phyloP scores from a whole-genome alignment of 495 filamentous ascomycete genomes.

The Arthonia radiata region DNA sequence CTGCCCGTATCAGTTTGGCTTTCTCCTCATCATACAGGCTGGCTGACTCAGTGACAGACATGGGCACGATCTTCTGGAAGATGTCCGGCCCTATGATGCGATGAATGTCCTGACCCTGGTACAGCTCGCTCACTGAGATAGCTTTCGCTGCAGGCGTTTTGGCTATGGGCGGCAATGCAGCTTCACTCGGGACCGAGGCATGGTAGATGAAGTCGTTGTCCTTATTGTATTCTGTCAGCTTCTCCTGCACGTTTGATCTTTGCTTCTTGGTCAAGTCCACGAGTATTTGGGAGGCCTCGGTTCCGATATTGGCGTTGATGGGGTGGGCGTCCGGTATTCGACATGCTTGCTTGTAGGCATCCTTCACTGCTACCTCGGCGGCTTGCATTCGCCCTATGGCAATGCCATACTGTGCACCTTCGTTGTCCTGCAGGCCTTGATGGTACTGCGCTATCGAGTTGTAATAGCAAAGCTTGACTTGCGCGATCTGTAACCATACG shows the following conservation, averaged over 20 bases:
- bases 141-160: constrained; percentile 95
- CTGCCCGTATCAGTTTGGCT: constrained; percentile 79
- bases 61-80: constrained; percentile 87
- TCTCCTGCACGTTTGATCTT: constrained; percentile 53
- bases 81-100: constrained; percentile 91
- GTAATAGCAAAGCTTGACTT: no score
- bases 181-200: constrained; percentile 67
- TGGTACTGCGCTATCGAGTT: constrained; percentile 83
- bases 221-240: constrained; percentile 47
- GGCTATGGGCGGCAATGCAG: constrained; percentile 49
- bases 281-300: constrained; percentile 51
- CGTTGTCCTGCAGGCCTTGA: constrained; percentile 77
- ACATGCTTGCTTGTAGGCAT: constrained; percentile 53
- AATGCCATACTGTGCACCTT: constrained; percentile 63
- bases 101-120: constrained; percentile 91
- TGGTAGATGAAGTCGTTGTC: constrained; percentile 99
- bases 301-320: constrained; percentile 54
- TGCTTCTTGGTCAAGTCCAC: constrained; percentile 65
- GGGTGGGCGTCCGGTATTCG: constrained; percentile 60
- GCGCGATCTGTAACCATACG: constrained; percentile 67
- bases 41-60: constrained; percentile 88
- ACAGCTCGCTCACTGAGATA: constrained; percentile 88
- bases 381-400: constrained; percentile 65
- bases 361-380: constrained; percentile 48
- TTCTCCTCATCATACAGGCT: constrained; percentile 98